Percentiles rank a stretch among this genome's conserved stretches.
Conservation (phyloP, 495 filamentous ascomycete species). For the Tetracladium setigerum region DNA sequence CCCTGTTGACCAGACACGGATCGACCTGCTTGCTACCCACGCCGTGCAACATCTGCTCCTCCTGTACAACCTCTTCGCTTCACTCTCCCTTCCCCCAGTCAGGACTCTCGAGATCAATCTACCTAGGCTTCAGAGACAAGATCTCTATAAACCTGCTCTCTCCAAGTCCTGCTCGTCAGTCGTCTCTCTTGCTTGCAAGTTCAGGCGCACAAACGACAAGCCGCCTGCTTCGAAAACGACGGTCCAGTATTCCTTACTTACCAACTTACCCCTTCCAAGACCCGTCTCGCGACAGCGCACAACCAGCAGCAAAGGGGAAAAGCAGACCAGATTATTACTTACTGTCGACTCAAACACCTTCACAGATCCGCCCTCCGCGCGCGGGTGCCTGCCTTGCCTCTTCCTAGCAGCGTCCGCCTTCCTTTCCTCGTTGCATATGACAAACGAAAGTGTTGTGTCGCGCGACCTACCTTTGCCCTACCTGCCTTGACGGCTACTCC, state of each 20-base stretch:
- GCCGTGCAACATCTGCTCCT: too few species aligned
- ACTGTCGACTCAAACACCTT: constrained; percentile 5
- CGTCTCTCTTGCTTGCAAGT: constrained; percentile 10
- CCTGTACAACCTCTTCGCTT: too few species aligned
- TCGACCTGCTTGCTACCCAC: too few species aligned
- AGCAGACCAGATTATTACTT: constrained; percentile 2
- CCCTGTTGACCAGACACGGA: too few species aligned
- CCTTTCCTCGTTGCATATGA: constrained; percentile 14
- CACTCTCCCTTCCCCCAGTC: too few species aligned
- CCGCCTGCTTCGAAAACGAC: constrained; percentile 5
- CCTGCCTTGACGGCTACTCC: constrained; percentile 1
- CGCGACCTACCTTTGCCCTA: constrained; percentile 20
- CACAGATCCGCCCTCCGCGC: constrained; percentile 1
- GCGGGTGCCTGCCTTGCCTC: constrained; percentile 18
- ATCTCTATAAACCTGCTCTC: too few species aligned
- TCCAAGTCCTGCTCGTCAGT: not conserved
- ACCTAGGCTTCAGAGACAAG: too few species aligned
- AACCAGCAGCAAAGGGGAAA: constrained; percentile 7
- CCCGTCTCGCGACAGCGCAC: constrained; percentile 1
- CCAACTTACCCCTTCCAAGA: too few species aligned
- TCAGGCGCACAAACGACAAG: constrained; percentile 1
- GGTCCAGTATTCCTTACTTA: not conserved
- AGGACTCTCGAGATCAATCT: too few species aligned
- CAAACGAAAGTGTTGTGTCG: constrained; percentile 24
- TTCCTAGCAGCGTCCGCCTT: constrained; percentile 5